Evolutionary conservation across 2,329 filamentous ascomycete genomes (phyloP), one percentile per base, ranked within the genome.

Genomic region (Xylaria sp.): DNA sequence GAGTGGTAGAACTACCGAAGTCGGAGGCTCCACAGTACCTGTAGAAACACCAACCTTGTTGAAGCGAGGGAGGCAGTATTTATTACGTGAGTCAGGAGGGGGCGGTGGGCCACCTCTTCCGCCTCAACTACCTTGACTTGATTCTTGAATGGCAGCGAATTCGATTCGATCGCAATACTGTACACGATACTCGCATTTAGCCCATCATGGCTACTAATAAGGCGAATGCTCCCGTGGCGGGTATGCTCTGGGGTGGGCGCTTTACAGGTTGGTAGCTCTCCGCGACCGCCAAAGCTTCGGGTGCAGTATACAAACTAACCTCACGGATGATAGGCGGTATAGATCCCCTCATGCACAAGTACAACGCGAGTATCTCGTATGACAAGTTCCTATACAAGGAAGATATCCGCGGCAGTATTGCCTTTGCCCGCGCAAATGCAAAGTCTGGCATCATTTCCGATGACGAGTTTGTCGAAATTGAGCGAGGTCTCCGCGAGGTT

Each of bases 271-370:
- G 67, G 73, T 70, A 54, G 29, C 29, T 51, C 44, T 52, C 43
- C 29, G 29, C 29, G 29, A 33, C 29, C 29, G 29, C 29, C 29
- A 6, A 33, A n/a, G 29, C 29, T 33, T 33, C 29, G 41, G 40
- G 35, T 66, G 60, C 69, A 54, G 11, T 61, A 54, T 71, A 65
- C 73, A 21, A 21, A 29, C 44, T 77, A 54, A 75, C 71, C 53
- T 70, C 35, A 43, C 66, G 64, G 19, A 41, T 15, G 47, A 59
- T 70, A 90, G 90, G 91, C 80, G 90, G 86, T 69, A 86, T 94
- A 68, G 91, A 96, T 78, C 91, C 92, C 55, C 84, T 96, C 54
- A 96, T 96, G 92, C 84, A 88, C 63, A 83, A 90, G 68, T 96
- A 94, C 82, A 96, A 96, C 76, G 88, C 89, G 71, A 90, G 86